phyloP scores from a whole-genome alignment of 1,284 basidiomycete species.

The Phellopilus nigrolimitatus region DNA sequence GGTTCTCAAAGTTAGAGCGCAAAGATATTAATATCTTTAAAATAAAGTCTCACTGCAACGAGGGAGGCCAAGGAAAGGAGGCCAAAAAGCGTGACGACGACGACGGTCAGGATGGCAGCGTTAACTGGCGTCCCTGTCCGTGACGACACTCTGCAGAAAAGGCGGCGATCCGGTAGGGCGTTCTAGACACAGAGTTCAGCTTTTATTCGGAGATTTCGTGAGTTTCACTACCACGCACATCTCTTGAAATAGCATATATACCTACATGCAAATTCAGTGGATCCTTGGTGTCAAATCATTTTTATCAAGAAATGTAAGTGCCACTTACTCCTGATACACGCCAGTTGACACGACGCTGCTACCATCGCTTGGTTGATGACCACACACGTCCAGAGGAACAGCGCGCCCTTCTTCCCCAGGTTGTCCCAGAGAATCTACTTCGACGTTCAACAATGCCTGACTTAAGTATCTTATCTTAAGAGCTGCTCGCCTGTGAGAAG shows the following conservation, averaged over 20 bases:
- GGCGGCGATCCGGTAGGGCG: constrained; percentile 20
- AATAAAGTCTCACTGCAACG: constrained; percentile 19
- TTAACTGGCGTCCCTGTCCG: constrained; percentile 23
- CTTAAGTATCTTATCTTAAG: neutral
- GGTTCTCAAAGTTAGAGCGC: no score
- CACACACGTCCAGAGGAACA: constrained; percentile 22
- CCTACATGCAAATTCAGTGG: no score
- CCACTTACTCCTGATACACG: constrained; percentile 22
- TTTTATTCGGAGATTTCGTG: no score
- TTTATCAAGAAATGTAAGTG: no score
- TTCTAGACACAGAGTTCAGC: constrained; percentile 19
- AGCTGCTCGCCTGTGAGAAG: constrained; percentile 19
- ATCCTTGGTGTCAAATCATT: no score
- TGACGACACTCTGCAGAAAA: constrained; percentile 21
- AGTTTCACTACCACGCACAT: no score
- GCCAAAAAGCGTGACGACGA: constrained; percentile 24
- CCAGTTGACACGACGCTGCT: constrained; percentile 21
- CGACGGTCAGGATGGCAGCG: constrained; percentile 23
- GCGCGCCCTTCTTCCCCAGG: constrained; percentile 21
- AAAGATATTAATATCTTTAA: no score
- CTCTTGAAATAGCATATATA: constrained; percentile 24
- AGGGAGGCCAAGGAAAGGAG: constrained; percentile 24
- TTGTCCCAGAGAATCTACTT: constrained; percentile 24
- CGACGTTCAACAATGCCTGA: neutral
- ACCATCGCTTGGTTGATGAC: constrained; percentile 22